Conservation (phyloP, 352 stramenopile genomes). For the Pythium dissotocum region DNA sequence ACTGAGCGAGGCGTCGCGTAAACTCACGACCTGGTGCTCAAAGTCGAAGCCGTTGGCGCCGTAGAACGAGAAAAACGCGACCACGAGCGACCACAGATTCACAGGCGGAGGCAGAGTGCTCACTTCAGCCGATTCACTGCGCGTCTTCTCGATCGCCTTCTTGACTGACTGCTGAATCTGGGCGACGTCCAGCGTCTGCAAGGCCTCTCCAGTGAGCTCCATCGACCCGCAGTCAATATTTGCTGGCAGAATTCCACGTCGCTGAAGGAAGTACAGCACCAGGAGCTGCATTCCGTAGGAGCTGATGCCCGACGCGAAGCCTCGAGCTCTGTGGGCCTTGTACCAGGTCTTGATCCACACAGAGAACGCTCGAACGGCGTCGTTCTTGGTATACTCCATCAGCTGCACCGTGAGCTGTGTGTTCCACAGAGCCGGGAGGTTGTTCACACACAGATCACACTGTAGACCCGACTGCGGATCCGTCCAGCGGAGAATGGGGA, state of each 20-base stretch:
- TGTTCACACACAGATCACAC: constrained; percentile 84
- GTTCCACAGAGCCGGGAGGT: constrained; percentile 81
- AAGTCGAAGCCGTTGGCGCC: constrained; percentile 67
- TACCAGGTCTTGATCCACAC: constrained; percentile 65
- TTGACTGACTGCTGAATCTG: constrained; percentile 11
- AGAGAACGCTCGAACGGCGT: constrained; percentile 21
- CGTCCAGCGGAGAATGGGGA: constrained; percentile 68
- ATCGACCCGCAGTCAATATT: constrained; percentile 38
- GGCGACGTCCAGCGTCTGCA: neutral
- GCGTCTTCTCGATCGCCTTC: constrained; percentile 1
- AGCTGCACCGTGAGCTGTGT: constrained; percentile 52
- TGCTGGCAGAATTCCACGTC: constrained; percentile 37
- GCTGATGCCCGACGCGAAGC: constrained; percentile 44
- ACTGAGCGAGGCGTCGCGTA: constrained; percentile 39
- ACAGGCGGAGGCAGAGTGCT: neutral
- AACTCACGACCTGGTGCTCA: constrained; percentile 54
- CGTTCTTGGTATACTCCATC: neutral
- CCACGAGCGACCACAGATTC: constrained; percentile 36
- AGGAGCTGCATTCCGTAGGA: constrained; percentile 76
- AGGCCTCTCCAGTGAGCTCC: constrained; percentile 1
- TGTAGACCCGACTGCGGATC: constrained; percentile 41
- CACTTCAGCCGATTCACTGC: neutral
- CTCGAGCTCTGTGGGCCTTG: constrained; percentile 27
- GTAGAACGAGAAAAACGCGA: constrained; percentile 79
- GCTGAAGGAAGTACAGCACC: constrained; percentile 71